Evolutionary conservation across 108 stramenopile genomes (phyloP), one percentile per base, ranked within the genome.

Genomic region (Cylindrotheca closterium): DNA sequence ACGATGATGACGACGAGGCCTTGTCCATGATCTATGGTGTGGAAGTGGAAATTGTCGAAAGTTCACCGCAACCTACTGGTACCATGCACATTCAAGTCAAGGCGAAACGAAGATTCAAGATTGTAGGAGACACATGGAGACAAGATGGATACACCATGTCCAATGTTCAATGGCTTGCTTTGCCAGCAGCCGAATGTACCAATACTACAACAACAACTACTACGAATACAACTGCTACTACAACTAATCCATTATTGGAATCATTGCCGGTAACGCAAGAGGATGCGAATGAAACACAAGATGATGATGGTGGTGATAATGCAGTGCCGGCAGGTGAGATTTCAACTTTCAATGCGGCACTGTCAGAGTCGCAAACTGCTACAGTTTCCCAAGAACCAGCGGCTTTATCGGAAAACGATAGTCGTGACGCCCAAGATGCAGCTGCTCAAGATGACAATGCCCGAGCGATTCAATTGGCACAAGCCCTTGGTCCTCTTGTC

Each of bases 111-210:
- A 51, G 88, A 58, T 86, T 89, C 47, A 46, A 51, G 18, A 71
- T 87, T 34, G 67, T 69, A 21, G 83, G 77, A 10, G 72, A 79
- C 22, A 70, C 86, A 18, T 75, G 74, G n/a, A 75, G 65, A 32
- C 68, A 77, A 3, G 67, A 51, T 18, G 87, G 87, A 7, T 89
- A 82, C 78, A 89, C 87, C 15, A 71, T 76, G 51, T 82, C 82
- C 2, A 56, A 48, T 19, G 84, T 89, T 10, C 37, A 68, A 45
- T 84, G 71, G 33, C 56, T 87, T 25, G 75, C 82, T 65, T 80
- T 78, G 15, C 37, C 37, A 42, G 15, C 37, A 42, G 10, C 37
- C 7, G 7, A 7, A 7, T 42, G 37, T 15, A 42, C 37, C 10
- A 42, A 7, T 10, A 42, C 37, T 15, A 10, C 37, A 42, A 10